Evolutionary conservation across 306 rosid species (phyloP), one percentile per base, ranked within the genome.

Genomic region (Begonia loranthoides): DNA sequence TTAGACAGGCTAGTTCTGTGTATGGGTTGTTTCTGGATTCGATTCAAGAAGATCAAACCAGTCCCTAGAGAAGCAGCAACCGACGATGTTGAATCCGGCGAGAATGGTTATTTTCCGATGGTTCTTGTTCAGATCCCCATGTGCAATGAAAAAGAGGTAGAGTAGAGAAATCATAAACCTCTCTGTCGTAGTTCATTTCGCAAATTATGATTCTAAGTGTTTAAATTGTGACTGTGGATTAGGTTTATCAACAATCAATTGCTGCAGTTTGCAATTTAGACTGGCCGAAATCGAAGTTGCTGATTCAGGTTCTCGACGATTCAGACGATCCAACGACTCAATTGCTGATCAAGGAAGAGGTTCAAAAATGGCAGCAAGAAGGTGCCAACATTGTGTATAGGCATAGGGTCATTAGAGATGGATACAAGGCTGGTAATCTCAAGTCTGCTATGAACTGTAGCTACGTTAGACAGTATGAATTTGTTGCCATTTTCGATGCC

Each of bases 91-190:
- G 64, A 59, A 51, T 59, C 56, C 22, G 64, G 49, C 17, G 64
- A 59, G 11, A 41, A 1, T 49, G 56, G 63, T 39, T 63, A 51
- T 38, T 69, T 56, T 56, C 93, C 93, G 34, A 73, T 66, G 79
- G 87, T 82, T 40, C 93, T 82, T 34, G 87, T 79, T 66, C 93
- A 82, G 60, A 82, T 82, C 70, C 92, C 92, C 19, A 82, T 82
- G 92, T 82, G 93, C 50, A 82, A 82, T 61, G 93, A 82, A 68
- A 79, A 67, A 73, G 93, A 82, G 93, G 93, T 82, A 50, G 61
- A 52, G 15, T 19, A 45, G 12, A 24, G 5, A 19, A 14, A 28
- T 48, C 22, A 34, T 15, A 46, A 14, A 57, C 24, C 3, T 5
- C 36, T 58, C 52, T 45, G 45, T 28, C 34, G n/a, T 44, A 9